Base-by-base conservation (phyloP, 2,329 filamentous ascomycete genomes). In the Aspergillus unguis region DNA sequence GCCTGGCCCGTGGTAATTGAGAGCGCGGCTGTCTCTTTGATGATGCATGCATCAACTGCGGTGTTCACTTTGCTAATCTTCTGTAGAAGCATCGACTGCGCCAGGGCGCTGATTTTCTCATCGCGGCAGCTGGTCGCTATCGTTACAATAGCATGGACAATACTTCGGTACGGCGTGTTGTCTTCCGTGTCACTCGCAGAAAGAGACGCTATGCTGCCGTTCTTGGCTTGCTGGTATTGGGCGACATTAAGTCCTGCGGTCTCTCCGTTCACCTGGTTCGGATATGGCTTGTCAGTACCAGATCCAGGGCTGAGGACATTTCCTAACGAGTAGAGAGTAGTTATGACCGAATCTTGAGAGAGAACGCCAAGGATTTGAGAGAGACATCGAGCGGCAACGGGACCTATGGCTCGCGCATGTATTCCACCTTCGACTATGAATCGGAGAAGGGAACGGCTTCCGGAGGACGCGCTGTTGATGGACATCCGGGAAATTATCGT, bases 101-200 rank as follows among this genome's bases (percentile, higher is more conserved):
- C 92, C 48, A 99, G 77, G 4, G 92, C 92, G 5, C 88, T 94
- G 49, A 99, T 95, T 73, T 96, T 96, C 54, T 90, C 85, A 64
- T 99, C 92, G 44, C 87, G 82, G 66, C 86, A 91, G 52, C 83
- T 85, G 25, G 81, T 83, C 1, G 94, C 90, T 67, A 99, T 90
- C n/a, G 85, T 86, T 52, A 95, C 92, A 56, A 99, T 92, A 0
- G 92, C 90, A 66, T 95, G 86, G n/a, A 97, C 85, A n/a, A 97
- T 87, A 57, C 92, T 95, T 33, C 85, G 84, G 66, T 95, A 91
- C 0, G 91, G 85, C 29, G 84, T 75, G 4, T 85, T 84, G 1
- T 96, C 92, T 63, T 95, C 90, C 43, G 94, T 88, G 23, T 85
- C 85, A 55, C 80, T 83, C 35, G 87, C 78, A 27, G 85, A 81